phyloP scores from a whole-genome alignment of 495 filamentous ascomycete genomes.

The Annulohypoxylon stygium region DNA sequence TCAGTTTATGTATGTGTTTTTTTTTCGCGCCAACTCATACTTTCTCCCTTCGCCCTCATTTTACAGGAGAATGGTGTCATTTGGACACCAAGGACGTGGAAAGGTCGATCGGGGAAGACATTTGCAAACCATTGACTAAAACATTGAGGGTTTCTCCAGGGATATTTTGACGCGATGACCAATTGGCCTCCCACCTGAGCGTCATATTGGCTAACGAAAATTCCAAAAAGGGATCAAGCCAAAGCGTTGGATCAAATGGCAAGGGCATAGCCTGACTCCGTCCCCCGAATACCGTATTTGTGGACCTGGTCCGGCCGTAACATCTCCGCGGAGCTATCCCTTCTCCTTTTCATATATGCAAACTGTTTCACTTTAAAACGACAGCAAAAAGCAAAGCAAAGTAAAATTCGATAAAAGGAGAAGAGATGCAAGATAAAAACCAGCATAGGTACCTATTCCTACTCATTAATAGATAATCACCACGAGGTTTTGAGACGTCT shows the following conservation, averaged over 20 bases:
- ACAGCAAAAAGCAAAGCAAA: neutral
- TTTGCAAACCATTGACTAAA: conserved; percentile 34
- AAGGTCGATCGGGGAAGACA: conserved; percentile 20
- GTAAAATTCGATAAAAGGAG: neutral
- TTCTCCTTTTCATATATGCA: conserved; percentile 26
- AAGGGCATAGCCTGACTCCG: conserved; percentile 26
- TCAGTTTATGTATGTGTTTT: neutral
- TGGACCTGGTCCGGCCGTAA: conserved; percentile 29
- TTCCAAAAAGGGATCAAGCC: conserved; percentile 36
- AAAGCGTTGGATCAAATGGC: conserved; percentile 26
- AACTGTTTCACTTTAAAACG: neutral
- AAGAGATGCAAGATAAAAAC: neutral
- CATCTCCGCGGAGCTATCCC: conserved; percentile 42
- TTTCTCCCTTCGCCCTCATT: conserved; percentile 38
- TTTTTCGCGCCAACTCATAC: conserved; percentile 4
- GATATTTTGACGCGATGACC: conserved; percentile 34
- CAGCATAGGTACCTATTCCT: too few relatives aligned
- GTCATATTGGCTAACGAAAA: conserved; percentile 47
- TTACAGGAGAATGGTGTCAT: conserved; percentile 34
- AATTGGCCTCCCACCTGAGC: conserved; percentile 36
- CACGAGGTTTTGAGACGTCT: too few relatives aligned
- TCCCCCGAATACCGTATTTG: conserved; percentile 43
- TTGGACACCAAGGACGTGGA: neutral
- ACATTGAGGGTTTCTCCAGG: conserved; percentile 27
- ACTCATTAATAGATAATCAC: too few relatives aligned